Conservation (phyloP, 2,329 filamentous ascomycete species). For the Claviceps fusiformis region DNA sequence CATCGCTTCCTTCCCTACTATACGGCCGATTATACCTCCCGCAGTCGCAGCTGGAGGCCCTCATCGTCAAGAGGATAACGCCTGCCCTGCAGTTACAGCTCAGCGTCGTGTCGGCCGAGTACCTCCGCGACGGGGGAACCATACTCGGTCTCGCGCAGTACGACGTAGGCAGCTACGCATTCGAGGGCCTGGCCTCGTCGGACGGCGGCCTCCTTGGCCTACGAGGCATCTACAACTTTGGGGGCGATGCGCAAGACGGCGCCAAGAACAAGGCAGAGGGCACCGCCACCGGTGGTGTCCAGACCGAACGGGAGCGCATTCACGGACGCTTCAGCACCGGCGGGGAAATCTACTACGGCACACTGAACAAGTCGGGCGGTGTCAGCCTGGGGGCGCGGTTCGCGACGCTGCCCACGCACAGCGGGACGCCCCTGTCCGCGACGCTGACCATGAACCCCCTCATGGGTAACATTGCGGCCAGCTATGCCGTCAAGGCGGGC, state of each 20-base stretch:
- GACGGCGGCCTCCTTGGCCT: constrained; percentile 82
- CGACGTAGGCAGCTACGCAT: constrained; percentile 73
- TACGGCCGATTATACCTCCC: constrained; percentile 75
- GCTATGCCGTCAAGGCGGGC: constrained; percentile 81
- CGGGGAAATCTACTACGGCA: constrained; percentile 89
- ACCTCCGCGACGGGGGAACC: constrained; percentile 62
- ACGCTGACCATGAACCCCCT: constrained; percentile 87
- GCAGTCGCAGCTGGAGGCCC: constrained; percentile 70
- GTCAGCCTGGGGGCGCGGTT: constrained; percentile 82
- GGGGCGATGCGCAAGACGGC: constrained; percentile 38
- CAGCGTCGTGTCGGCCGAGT: constrained; percentile 61
- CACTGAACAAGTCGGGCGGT: constrained; percentile 85
- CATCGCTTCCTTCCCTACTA: constrained; percentile 41
- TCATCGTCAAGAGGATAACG: constrained; percentile 67
- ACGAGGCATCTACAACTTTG: constrained; percentile 89
- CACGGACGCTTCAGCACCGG: constrained; percentile 81
- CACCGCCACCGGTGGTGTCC: constrained; percentile 9
- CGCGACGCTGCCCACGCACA: constrained; percentile 67
- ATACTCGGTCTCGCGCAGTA: constrained; percentile 63
- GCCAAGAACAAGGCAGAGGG: constrained; percentile 23
- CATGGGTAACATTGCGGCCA: constrained; percentile 85
- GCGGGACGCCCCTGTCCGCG: constrained; percentile 82
- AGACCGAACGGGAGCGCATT: constrained; percentile 41
- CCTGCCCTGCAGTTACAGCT: constrained; percentile 69
- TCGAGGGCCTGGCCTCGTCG: constrained; percentile 83